These are phyloP conservation scores for Atkinsonella texensis DNA, from an alignment of 2,329 filamentous ascomycete species.

Conservation along the genomic window DNA sequence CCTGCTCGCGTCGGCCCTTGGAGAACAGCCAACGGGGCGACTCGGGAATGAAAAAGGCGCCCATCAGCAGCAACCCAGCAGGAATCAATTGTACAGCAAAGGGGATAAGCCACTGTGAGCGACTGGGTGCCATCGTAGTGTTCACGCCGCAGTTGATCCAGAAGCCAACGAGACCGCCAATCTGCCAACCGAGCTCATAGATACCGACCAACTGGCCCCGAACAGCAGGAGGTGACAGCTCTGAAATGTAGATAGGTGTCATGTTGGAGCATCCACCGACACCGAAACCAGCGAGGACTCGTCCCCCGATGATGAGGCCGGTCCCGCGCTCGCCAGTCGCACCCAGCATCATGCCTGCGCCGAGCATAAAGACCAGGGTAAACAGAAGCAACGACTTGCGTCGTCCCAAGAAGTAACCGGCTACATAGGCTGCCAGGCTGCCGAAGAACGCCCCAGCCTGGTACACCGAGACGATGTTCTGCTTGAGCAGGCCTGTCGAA, in stretches of 20 bases:
- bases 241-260: conserved; percentile 13
- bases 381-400: conserved; percentile 12
- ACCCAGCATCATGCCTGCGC: conserved; percentile 28
- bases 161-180: conserved; percentile 12
- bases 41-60: conserved; percentile 48
- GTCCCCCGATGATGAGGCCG: conserved; percentile 13
- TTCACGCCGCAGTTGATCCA: conserved; percentile 45
- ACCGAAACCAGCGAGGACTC: conserved; percentile 13
- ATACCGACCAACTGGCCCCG: conserved; percentile 13
- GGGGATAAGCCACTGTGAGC: conserved; percentile 51
- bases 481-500: conserved; percentile 47
- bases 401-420: conserved; percentile 11
- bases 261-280: conserved; percentile 15
- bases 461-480: conserved; percentile 72
- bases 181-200: conserved; percentile 13
- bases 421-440: conserved; percentile 10
- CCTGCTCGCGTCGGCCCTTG: conserved; percentile 47
- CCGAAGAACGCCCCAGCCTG: conserved; percentile 31
- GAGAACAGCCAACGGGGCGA: conserved; percentile 60
- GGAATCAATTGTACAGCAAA: conserved; percentile 58
- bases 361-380: conserved; percentile 10
- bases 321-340: conserved; percentile 25
- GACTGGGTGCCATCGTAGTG: conserved; percentile 31
- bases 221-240: conserved; percentile 10
- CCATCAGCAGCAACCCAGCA: conserved; percentile 47